Evolutionary conservation across 139 green algal genomes (phyloP), one percentile per base, ranked within the genome.

Genomic region (Picochlorum sp.): DNA sequence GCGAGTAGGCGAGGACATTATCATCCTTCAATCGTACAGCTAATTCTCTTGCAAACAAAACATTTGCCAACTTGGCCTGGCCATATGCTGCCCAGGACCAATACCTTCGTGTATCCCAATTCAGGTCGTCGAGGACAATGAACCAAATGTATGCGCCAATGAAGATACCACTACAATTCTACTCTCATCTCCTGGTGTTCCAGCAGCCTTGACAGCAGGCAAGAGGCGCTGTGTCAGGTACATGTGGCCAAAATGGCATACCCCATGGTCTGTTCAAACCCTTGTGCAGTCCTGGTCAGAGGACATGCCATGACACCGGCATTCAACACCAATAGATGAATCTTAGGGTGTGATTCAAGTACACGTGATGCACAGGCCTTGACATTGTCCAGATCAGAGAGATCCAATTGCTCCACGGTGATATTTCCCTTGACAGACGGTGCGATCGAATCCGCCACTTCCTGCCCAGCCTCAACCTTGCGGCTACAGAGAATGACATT

Each of bases 11-110:
- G 21, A 78, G 80, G 4, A 92, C 51, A 1, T 64, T 26, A 15
- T 45, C 24, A 16, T 50, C 56, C 30, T 57, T 38, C 57, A 89
- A 62, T 6, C 74, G 63, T 0, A 24, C 21, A 4, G 75, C 71
- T 20, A 79, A 68, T 50, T 89, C 63, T 60, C 83, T 88, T 1
- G 76, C 80, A 49, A 90, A 79, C 3, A 79, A 24, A 8, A 81
- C 57, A 32, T 81, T 81, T 11, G 69, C 68, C 4, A 68, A 47
- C 63, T 86, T 87, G 26, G 72, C 75, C 37, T 82, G 62, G 13
- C 77, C 73, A 69, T 87, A 87, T 1, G 69, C 67, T 4, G 9
- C 15, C 65, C 63, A 75, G 10, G 26, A 6, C 11, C 18, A 15
- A 54, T 83, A 83, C 4, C 13, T 11, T 0, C 50, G 47, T 14